Conservation (phyloP, 2,329 filamentous ascomycete species). For the Colletotrichum abscissum region DNA sequence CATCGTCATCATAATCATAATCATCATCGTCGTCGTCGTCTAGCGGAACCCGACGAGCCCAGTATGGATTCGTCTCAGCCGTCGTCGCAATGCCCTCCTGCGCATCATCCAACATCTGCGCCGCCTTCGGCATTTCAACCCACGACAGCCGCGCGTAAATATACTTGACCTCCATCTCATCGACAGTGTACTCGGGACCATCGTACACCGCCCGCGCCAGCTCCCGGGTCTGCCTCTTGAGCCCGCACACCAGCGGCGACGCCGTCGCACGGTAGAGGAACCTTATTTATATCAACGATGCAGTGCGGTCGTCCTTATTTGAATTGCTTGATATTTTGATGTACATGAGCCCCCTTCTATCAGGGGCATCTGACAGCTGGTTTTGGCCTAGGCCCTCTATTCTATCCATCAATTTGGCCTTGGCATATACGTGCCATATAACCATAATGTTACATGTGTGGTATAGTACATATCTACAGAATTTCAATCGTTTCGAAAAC, state of each 20-base stretch:
- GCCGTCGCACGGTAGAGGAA: background rate
- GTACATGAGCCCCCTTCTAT: background rate
- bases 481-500: background rate
- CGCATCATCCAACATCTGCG: background rate
- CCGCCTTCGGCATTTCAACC: background rate
- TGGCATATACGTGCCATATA: background rate
- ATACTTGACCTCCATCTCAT: background rate
- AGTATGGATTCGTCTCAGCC: background rate
- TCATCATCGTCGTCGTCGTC: background rate
- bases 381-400: background rate
- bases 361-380: background rate
- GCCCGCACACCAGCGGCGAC: background rate
- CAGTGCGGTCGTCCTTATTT: background rate
- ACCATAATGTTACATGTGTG: background rate
- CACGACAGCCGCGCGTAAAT: background rate
- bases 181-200: background rate
- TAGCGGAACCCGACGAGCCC: background rate
- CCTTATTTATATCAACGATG: background rate
- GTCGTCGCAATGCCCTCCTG: background rate
- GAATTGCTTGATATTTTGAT: background rate
- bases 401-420: background rate
- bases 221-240: slow-evolving; percentile 4
- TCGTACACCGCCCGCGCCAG: background rate
- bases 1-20: background rate
- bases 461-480: slow-evolving; percentile 12